Conservation (phyloP, 768 basidiomycete species). For the Lyophyllum semitale region DNA sequence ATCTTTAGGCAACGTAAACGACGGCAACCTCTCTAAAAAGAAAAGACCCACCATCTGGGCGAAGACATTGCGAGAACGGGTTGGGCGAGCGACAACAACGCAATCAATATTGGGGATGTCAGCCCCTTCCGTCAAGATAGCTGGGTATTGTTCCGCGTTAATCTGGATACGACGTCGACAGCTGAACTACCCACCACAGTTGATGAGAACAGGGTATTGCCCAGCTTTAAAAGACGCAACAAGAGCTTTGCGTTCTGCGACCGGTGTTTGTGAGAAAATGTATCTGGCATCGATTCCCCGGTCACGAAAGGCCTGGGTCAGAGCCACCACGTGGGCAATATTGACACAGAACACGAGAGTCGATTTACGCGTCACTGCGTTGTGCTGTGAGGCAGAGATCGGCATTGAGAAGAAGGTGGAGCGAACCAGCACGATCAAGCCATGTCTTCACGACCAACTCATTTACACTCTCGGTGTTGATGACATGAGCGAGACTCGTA, state of each 20-base stretch:
- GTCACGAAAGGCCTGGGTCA: slow-evolving; percentile 72
- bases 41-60: slow-evolving; percentile 78
- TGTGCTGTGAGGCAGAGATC: slow-evolving; percentile 1
- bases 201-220: slow-evolving; percentile 82
- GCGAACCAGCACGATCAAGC: slow-evolving; percentile 80
- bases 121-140: slow-evolving; percentile 90
- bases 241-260: slow-evolving; percentile 60
- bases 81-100: slow-evolving; percentile 84
- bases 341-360: slow-evolving; percentile 94
- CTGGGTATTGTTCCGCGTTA: slow-evolving; percentile 31
- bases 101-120: slow-evolving; percentile 97
- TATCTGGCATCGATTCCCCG: slow-evolving; percentile 86
- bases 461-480: slow-evolving; percentile 82
- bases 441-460: slow-evolving; percentile 79
- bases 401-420: background rate
- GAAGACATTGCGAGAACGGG: slow-evolving; percentile 85
- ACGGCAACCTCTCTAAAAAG: background rate
- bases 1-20: slow-evolving; percentile 52
- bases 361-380: slow-evolving; percentile 66
- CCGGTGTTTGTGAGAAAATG: slow-evolving; percentile 69
- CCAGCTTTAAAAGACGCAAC: slow-evolving; percentile 70
- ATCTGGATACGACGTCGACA: background rate
- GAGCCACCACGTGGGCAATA: slow-evolving; percentile 71
- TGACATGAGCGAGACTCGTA: slow-evolving; percentile 72
- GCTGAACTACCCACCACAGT: slow-evolving; percentile 63